Evolutionary conservation across 495 filamentous ascomycete species (phyloP).

Genomic region (Penicillium soppii): DNA sequence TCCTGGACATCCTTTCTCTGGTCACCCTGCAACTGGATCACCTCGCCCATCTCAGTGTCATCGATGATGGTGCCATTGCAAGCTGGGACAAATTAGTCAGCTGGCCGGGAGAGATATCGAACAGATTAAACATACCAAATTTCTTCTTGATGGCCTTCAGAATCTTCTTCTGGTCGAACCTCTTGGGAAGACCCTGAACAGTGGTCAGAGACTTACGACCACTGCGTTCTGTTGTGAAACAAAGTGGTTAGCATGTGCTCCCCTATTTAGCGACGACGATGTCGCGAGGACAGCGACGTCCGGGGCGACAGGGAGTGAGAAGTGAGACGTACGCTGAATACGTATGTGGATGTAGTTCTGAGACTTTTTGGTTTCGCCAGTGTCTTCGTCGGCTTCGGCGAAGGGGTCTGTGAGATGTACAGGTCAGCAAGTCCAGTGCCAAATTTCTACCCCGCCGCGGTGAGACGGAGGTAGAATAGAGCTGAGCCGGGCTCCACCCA

Average conservation of each 20-base stretch:
- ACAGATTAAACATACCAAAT: slow-evolving; percentile 66
- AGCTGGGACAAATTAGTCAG: slow-evolving; percentile 52
- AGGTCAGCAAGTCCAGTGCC: slow-evolving; percentile 36
- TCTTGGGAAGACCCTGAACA: slow-evolving; percentile 95
- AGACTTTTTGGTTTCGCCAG: slow-evolving; percentile 86
- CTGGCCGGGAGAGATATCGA: neutral
- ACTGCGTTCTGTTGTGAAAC: slow-evolving; percentile 81
- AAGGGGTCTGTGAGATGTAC: slow-evolving; percentile 79
- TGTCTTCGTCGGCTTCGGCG: slow-evolving; percentile 99
- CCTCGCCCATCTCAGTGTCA: slow-evolving; percentile 97
- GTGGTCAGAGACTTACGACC: slow-evolving; percentile 99
- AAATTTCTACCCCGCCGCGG: slow-evolving; percentile 39
- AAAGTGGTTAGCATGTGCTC: slow-evolving; percentile 21
- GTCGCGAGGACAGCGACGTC: slow-evolving; percentile 1
- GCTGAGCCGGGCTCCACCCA: neutral
- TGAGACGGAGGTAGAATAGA: slow-evolving; percentile 2
- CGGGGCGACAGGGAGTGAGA: slow-evolving; percentile 10
- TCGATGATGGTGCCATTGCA: slow-evolving; percentile 99
- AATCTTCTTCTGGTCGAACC: slow-evolving; percentile 99
- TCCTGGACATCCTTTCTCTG: slow-evolving; percentile 98
- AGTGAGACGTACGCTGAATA: slow-evolving; percentile 92
- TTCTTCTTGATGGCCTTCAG: slow-evolving; percentile 99
- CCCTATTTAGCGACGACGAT: slow-evolving; percentile 12
- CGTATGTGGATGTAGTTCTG: slow-evolving; percentile 99
- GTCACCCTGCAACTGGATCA: slow-evolving; percentile 99